Conservation (phyloP, 768 basidiomycete genomes). For the Fistulinella prunicolor region DNA sequence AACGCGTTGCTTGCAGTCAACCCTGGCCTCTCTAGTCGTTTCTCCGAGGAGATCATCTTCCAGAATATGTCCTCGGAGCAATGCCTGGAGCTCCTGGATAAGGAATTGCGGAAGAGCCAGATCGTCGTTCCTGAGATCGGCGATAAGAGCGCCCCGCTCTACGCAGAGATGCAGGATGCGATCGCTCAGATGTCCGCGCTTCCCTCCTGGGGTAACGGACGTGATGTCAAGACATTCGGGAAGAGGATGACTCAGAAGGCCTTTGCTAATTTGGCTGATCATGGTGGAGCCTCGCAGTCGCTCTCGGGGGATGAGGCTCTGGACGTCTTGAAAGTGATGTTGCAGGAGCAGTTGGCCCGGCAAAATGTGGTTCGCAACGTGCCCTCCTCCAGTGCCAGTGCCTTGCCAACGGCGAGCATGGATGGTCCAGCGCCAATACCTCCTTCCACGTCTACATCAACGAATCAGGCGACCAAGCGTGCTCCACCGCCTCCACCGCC, state of each 20-base stretch:
- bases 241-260: conserved; percentile 46
- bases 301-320: conserved; percentile 32
- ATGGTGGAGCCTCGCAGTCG: conserved; percentile 15
- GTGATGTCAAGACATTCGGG: conserved; percentile 56
- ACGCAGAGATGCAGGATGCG: conserved; percentile 34
- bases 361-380: conserved; percentile 6
- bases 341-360: conserved; percentile 23
- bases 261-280: conserved; percentile 26
- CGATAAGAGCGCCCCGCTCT: conserved; percentile 2
- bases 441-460: conserved; percentile 20
- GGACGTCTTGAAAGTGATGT: conserved; percentile 20
- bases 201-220: conserved; percentile 66
- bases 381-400: neutral
- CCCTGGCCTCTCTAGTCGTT: conserved; percentile 65
- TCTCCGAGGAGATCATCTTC: conserved; percentile 62
- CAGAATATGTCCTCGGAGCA: conserved; percentile 48
- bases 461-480: conserved; percentile 18
- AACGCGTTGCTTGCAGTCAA: conserved; percentile 58
- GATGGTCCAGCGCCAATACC: conserved; percentile 16
- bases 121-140: conserved; percentile 38
- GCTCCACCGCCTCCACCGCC: conserved; percentile 21
- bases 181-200: conserved; percentile 44
- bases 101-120: conserved; percentile 43
- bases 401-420: conserved; percentile 23
- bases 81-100: conserved; percentile 51